Conservation (phyloP, 352 stramenopile species). For the Lagenidium sp. region DNA sequence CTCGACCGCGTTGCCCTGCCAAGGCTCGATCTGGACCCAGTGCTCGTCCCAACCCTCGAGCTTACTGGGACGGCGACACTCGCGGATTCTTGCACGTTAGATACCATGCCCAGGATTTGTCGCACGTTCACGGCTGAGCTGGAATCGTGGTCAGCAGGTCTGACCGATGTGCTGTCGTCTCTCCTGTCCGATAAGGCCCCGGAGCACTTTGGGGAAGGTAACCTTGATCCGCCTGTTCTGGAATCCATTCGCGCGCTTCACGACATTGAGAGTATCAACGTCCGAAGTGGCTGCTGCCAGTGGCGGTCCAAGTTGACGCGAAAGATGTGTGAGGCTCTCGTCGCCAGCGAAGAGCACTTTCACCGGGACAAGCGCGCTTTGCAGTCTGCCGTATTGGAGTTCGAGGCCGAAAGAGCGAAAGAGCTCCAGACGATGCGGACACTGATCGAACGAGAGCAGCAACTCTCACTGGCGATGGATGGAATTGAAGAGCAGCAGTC, state of each 20-base stretch:
- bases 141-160: slow-evolving; percentile 26
- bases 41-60: no score
- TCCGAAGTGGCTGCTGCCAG: slow-evolving; percentile 49
- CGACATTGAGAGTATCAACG: slow-evolving; percentile 30
- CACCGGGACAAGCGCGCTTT: slow-evolving; percentile 33
- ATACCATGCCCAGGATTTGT: no score
- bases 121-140: no score
- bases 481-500: slow-evolving; percentile 72
- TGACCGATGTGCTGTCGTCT: slow-evolving; percentile 34
- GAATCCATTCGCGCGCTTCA: slow-evolving; percentile 39
- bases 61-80: no score
- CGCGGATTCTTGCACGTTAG: no score
- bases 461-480: slow-evolving; percentile 59
- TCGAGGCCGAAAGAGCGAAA: slow-evolving; percentile 30
- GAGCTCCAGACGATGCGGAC: slow-evolving; percentile 52
- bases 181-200: slow-evolving; percentile 36
- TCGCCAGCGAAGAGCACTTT: slow-evolving; percentile 22
- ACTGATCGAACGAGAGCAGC: slow-evolving; percentile 59
- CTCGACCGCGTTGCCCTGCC: slow-evolving; percentile 2
- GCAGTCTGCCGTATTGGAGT: slow-evolving; percentile 23
- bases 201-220: slow-evolving; percentile 27
- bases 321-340: slow-evolving; percentile 29
- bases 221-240: slow-evolving; percentile 18
- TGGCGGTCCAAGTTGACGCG: slow-evolving; percentile 53
- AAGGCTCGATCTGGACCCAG: no score